Evolutionary conservation across 2,329 filamentous ascomycete genomes (phyloP), one percentile per base, ranked within the genome.

Genomic region (Sporothrix variecibatus): DNA sequence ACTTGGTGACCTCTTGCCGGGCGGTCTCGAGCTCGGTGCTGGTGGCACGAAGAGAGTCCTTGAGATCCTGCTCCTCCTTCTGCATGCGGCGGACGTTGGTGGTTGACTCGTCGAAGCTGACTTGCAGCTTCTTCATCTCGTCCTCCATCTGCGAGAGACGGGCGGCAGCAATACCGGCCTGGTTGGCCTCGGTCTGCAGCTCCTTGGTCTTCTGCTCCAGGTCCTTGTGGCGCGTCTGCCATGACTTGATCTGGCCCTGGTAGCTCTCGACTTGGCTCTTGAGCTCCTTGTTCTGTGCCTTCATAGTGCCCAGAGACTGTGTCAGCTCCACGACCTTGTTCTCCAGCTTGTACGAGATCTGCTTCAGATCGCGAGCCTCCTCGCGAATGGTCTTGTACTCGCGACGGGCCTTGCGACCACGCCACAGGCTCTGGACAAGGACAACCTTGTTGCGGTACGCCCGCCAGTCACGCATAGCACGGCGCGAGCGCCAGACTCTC

Each of bases 241-340:
- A 98, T 38, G 94, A 97, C 83, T 97, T 97, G 85, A 99, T 91
- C 83, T 99, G 96, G 78, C 89, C 92, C 82, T 99, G 95, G 85
- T 98, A 98, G 82, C 93, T 98, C 83, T 98, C 94, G 68, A 99
- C 92, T 83, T 98, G 95, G 49, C 89, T 91, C 78, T 93, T 87
- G 76, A 99, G 88, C 74, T 89, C 89, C 87, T 97, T 98, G 89
- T 99, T 99, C 84, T 97, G 94, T 76, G 92, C 90, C 86, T 97
- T 97, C 88, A 97, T 92, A 11, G 94, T 92, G 77, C 96, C 95
- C 79, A 99, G 85, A 69, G 92, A 94, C 83, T 99, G 96, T 0
- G 96, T 99, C 80, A 99, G 89, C 85, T 99, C 96, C 76, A 99
- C 94, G 76, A 99, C 96, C 90, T 99, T 99, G 88, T 99, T 98